These are phyloP conservation scores for Pythium oligandrum DNA, from an alignment of 352 stramenopile genomes.

Conservation along the genomic window DNA sequence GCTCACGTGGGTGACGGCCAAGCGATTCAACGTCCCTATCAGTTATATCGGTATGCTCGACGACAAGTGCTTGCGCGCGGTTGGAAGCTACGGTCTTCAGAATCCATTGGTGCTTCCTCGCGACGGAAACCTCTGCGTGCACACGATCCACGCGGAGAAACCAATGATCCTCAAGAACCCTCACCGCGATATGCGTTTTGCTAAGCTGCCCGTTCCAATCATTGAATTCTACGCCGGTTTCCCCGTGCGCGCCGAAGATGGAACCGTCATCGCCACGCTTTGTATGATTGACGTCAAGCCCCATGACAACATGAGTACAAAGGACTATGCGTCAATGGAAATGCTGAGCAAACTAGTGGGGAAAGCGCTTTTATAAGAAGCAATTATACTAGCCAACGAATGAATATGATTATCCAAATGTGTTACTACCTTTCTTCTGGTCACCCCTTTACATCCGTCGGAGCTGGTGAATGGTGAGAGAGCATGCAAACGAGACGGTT, in stretches of 20 bases:
- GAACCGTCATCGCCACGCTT: slow-evolving; percentile 40
- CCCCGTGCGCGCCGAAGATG: slow-evolving; percentile 37
- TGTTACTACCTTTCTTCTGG: too few relatives aligned
- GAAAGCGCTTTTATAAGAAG: slow-evolving; percentile 6
- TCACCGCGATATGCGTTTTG: slow-evolving; percentile 57
- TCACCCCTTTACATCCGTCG: too few relatives aligned
- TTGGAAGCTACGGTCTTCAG: slow-evolving; percentile 39
- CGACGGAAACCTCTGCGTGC: slow-evolving; percentile 52
- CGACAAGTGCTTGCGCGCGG: slow-evolving; percentile 38
- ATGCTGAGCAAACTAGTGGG: slow-evolving; percentile 43
- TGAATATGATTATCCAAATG: too few relatives aligned
- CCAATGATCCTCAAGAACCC: slow-evolving; percentile 63
- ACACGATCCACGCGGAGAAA: slow-evolving; percentile 54
- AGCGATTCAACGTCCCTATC: slow-evolving; percentile 48
- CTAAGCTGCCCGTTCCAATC: slow-evolving; percentile 35
- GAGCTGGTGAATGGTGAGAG: too few relatives aligned
- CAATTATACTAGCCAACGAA: too few relatives aligned
- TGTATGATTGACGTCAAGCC: slow-evolving; percentile 34
- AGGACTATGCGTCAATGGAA: slow-evolving; percentile 76
- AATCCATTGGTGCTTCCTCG: slow-evolving; percentile 28
- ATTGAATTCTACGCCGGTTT: slow-evolving; percentile 70
- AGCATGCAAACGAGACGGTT: too few relatives aligned
- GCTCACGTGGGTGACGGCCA: slow-evolving; percentile 45
- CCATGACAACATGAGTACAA: slow-evolving; percentile 57
- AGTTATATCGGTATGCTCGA: slow-evolving; percentile 59